Conservation (phyloP, 1,284 basidiomycete species). For the Sporisorium sorghi region DNA sequence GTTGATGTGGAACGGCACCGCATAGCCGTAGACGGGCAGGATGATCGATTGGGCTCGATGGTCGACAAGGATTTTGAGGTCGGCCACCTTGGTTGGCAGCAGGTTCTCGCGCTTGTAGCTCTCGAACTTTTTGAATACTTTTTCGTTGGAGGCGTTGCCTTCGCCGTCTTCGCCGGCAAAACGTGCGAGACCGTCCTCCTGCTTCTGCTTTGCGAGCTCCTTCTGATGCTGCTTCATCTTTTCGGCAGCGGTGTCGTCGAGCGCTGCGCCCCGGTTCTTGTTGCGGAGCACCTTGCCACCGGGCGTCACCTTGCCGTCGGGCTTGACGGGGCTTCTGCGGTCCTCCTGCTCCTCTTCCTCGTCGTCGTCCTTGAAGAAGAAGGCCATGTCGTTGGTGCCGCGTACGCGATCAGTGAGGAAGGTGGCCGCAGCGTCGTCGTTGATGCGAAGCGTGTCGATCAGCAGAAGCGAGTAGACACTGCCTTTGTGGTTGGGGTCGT, state of each 20-base stretch:
- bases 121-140: constrained; percentile 88
- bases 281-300: constrained; percentile 66
- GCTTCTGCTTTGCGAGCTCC: constrained; percentile 82
- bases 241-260: constrained; percentile 78
- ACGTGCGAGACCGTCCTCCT: constrained; percentile 83
- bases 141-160: constrained; percentile 76
- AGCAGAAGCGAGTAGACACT: constrained; percentile 91
- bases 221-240: constrained; percentile 89
- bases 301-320: constrained; percentile 54
- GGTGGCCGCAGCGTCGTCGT: constrained; percentile 73
- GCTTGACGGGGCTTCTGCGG: constrained; percentile 46
- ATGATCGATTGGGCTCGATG: constrained; percentile 89
- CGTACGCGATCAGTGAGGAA: constrained; percentile 81
- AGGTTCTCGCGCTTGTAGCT: constrained; percentile 95
- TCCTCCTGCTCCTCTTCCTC: constrained; percentile 52
- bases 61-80: constrained; percentile 85
- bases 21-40: constrained; percentile 92
- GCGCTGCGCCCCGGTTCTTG: constrained; percentile 78
- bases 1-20: constrained; percentile 98
- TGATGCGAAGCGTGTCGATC: constrained; percentile 87
- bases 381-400: constrained; percentile 80
- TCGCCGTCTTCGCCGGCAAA: constrained; percentile 76
- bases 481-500: constrained; percentile 75
- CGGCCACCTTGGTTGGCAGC: constrained; percentile 75
- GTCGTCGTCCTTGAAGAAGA: constrained; percentile 76